These are phyloP conservation scores for Entonaema liquescens DNA, from an alignment of 495 filamentous ascomycete genomes.

Conservation along the genomic window DNA sequence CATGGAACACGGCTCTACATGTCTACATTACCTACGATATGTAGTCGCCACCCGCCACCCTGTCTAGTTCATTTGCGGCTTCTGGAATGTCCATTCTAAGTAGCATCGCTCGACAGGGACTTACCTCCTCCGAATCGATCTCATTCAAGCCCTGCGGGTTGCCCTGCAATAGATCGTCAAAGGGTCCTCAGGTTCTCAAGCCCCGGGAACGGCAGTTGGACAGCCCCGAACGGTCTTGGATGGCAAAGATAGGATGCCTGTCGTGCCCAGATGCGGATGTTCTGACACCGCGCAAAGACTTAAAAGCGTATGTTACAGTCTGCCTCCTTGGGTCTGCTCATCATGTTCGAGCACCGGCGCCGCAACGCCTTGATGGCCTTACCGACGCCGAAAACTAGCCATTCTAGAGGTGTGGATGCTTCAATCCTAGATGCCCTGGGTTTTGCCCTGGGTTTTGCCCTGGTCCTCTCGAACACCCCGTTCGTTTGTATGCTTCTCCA, in stretches of 20 bases:
- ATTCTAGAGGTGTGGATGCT: constrained; percentile 16
- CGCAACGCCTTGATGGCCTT: constrained; percentile 39
- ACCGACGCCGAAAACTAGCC: constrained; percentile 26
- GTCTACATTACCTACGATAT: constrained; percentile 18
- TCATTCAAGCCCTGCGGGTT: constrained; percentile 41
- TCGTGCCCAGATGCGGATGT: constrained; percentile 13
- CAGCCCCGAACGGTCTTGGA: constrained; percentile 26
- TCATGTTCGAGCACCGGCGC: constrained; percentile 40
- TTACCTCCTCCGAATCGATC: constrained; percentile 43
- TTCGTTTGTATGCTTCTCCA: constrained; percentile 44
- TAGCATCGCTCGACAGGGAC: constrained; percentile 43
- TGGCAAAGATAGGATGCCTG: constrained; percentile 11
- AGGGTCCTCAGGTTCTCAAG: constrained; percentile 37
- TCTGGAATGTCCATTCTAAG: constrained; percentile 39
- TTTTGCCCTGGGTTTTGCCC: not conserved
- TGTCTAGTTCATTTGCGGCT: constrained; percentile 41
- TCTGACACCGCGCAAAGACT: constrained; percentile 33
- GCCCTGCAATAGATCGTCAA: constrained; percentile 39
- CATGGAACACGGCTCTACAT: too few species aligned
- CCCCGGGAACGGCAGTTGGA: constrained; percentile 37
- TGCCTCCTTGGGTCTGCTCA: constrained; percentile 13
- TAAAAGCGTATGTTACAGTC: constrained; percentile 35
- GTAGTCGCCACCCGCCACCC: constrained; percentile 46
- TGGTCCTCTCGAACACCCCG: constrained; percentile 36
- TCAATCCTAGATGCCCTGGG: constrained; percentile 26